These are phyloP conservation scores for Bimuria novae-zelandiae DNA, from an alignment of 2,329 filamentous ascomycete genomes.

Conservation along the genomic window DNA sequence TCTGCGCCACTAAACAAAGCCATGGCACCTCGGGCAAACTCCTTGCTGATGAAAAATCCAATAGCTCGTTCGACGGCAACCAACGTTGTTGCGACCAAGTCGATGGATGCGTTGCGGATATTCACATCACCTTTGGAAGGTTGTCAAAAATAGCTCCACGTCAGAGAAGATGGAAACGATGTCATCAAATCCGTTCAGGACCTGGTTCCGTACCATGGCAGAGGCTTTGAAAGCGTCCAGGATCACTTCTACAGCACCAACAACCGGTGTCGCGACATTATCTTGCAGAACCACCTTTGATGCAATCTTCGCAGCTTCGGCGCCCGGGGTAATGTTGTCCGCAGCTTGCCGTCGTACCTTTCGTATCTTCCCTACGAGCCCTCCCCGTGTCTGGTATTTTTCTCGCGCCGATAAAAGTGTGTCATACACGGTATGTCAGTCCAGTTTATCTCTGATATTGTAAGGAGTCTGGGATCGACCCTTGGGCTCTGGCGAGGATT, in stretches of 20 bases:
- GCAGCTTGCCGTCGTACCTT: constrained; percentile 2
- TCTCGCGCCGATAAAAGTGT: constrained; percentile 1
- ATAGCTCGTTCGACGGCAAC: constrained; percentile 6
- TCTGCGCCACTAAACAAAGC: constrained; percentile 7
- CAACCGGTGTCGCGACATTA: constrained; percentile 4
- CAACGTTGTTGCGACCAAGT: constrained; percentile 2
- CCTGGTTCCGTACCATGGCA: constrained; percentile 3
- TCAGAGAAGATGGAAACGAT: constrained; percentile 6
- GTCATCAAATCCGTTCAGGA: constrained; percentile 3
- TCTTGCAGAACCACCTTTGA: constrained; percentile 5
- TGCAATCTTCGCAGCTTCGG: constrained; percentile 4
- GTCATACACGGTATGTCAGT: constrained; percentile 6
- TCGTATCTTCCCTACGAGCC: constrained; percentile 1
- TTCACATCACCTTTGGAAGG: constrained; percentile 3
- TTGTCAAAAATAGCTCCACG: constrained; percentile 9
- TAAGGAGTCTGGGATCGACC: constrained; percentile 5
- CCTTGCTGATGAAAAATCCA: constrained; percentile 7
- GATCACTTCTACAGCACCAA: constrained; percentile 4
- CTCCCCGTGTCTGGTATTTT: constrained; percentile 2
- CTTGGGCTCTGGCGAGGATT: constrained; percentile 2
- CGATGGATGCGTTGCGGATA: constrained; percentile 4
- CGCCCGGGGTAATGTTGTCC: constrained; percentile 7
- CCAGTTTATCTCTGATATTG: constrained; percentile 5
- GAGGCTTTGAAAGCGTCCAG: constrained; percentile 6
- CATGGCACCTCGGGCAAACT: background rate